Conservation (phyloP, 306 rosid species). For the Benincasa hispida region DNA sequence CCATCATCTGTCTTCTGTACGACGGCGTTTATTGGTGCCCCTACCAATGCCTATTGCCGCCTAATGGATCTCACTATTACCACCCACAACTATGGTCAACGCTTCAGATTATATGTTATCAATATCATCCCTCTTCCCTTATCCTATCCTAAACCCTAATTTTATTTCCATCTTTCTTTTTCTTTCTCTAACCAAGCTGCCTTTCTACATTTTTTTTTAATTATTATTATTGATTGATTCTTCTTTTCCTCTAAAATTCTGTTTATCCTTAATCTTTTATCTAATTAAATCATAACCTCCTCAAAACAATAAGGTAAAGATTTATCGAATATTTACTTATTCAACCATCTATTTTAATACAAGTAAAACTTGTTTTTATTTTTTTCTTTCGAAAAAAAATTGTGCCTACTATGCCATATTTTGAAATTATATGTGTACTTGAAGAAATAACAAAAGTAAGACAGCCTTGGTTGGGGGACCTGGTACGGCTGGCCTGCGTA, state of each 20-base stretch:
- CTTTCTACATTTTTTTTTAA: no score
- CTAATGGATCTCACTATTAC: background rate
- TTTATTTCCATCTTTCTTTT: no score
- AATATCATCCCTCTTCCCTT: background rate
- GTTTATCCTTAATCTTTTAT: background rate
- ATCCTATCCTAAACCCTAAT: background rate
- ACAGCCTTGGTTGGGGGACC: background rate
- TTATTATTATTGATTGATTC: no score
- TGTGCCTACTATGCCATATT: background rate
- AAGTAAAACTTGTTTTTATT: background rate
- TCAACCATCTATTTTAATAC: background rate
- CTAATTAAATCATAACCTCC: no score
- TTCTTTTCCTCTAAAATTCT: background rate
- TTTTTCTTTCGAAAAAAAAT: no score
- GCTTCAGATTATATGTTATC: background rate
- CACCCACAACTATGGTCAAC: background rate
- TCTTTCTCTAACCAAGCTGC: no score
- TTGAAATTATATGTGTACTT: background rate
- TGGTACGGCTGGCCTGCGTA: background rate
- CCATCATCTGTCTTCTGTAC: background rate
- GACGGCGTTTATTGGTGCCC: background rate
- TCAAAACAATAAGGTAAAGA: no score
- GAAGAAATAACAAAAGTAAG: background rate
- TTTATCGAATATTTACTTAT: no score
- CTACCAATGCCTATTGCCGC: background rate